Base-by-base conservation (phyloP, 2,329 filamentous ascomycete genomes). In the Aplosporella prunicola region DNA sequence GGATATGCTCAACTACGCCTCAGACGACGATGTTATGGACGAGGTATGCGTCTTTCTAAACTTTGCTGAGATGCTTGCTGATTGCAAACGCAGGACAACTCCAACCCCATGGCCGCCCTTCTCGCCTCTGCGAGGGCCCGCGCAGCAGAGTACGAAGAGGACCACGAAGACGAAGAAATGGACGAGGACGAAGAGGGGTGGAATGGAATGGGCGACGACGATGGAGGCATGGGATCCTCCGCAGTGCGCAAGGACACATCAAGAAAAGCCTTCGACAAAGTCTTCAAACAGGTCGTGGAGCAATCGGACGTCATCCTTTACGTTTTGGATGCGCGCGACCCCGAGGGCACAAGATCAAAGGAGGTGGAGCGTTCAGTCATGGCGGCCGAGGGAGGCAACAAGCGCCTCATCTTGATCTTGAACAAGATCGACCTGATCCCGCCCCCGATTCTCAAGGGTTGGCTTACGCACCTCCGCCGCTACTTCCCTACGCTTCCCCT, bases 391-490 rank as follows among this genome's bases (percentile, higher is more conserved):
- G 74, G 73, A 18, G 83, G 82, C 39, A 80, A 80, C 47, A 95
- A 95, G 69, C 76, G 88, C 35, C 71, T 95, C 42, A 93, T 95
- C 43, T 76, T 95, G 42, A 76, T 95, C 41, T 70, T 95, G 48
- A 95, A 95, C 78, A 95, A 95, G 74, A 88, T 93, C 57, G 88
- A 95, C 58, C 73, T 95, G 40, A 74, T 95, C 30, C 88, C 88
- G 3, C 77, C 84, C 15, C 71, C 78, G 31, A 82, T 89, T 9
- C 76, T 95, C 29, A 85, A 84, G 57, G 77, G 73, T 51, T 95
- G 88, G 88, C 76, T 95, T 47, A 62, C 74, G 41, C 78, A 94
- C 61, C 74, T 95, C 45, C 81, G 86, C 44, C 77, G 85, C 47
- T 93, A 82, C 59, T 94, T 95, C 70, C 88, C 88, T 20, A 93